Percentiles rank a stretch among this genome's conserved stretches.
phyloP scores from a whole-genome alignment of 1,139 yeast species.

The Hemisphaericaspora xylofermentans region DNA sequence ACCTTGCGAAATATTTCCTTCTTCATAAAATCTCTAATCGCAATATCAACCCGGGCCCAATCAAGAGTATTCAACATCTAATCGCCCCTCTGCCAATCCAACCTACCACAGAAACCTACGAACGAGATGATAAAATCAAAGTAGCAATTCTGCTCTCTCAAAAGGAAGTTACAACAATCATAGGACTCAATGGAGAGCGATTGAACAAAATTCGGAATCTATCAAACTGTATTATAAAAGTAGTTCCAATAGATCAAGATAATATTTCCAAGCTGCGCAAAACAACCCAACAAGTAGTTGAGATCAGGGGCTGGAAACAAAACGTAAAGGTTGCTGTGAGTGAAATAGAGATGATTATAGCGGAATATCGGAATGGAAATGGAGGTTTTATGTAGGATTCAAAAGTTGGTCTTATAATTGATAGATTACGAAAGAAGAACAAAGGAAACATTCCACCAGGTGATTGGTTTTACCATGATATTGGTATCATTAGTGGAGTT shows the following conservation, averaged over 20 bases:
- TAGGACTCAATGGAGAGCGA: constrained; percentile 29
- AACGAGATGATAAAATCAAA: neutral
- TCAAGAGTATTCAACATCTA: neutral
- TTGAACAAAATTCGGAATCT: constrained; percentile 25
- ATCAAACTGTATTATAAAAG: constrained; percentile 29
- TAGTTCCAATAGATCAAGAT: constrained; percentile 17
- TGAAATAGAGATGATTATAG: constrained; percentile 13
- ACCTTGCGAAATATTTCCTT: neutral
- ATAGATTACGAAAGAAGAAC: neutral
- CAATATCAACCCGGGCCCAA: neutral
- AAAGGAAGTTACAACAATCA: constrained; percentile 28
- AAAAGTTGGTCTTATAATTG: neutral
- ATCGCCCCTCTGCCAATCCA: neutral
- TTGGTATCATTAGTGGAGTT: too few species aligned
- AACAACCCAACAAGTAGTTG: constrained; percentile 15
- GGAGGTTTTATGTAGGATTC: constrained; percentile 1
- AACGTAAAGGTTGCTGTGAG: constrained; percentile 19
- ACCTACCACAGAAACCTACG: neutral
- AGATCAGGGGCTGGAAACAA: constrained; percentile 17
- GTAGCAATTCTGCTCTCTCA: constrained; percentile 11
- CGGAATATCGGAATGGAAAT: neutral
- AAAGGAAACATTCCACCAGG: too few species aligned
- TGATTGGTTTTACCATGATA: too few species aligned
- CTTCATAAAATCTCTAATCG: neutral
- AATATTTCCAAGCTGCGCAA: constrained; percentile 11